Base-by-base conservation (phyloP, 2,329 filamentous ascomycete genomes). In the Beauveria scarabaeidicola region DNA sequence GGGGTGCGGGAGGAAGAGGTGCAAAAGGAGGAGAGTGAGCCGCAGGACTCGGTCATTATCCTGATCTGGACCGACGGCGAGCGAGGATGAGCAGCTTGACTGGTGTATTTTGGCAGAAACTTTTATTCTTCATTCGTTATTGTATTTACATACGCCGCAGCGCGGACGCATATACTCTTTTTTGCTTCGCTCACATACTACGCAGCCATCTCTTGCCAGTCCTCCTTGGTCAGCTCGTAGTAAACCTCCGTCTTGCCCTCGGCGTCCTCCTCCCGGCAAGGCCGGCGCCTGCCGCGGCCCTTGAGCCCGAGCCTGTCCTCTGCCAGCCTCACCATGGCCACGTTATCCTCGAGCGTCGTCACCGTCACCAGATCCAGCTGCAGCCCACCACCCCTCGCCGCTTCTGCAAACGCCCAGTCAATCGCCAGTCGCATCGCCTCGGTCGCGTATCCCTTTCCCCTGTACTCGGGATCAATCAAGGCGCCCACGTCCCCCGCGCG, bases 11-110 rank as follows among this genome's bases (percentile, higher is more conserved):
- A 13, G 29, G 29, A 32, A 32, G 29, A 4, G 11, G 32, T 36
- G 32, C 32, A 36, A 6, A 36, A 36, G 32, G 13, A 36, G 13
- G 32, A 15, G 5, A 15, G 11, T 36, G 32, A 68, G 6, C 66
- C 69, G 32, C 64, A 70, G 2, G 74, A 77, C 60, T 77, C 74
- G 23, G 66, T 76, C 5, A 71, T 77, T 63, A 67, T 77, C 17
- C 61, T 77, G 60, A 69, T 76, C 10, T 77, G 75, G 75, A 70
- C 75, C 58, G 63, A 62, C 21, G 63, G 36, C 32, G 62, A 61
- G 43, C 21, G 23, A 3, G 13, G 11, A 13, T 44, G 46, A 54
- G 11, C 6, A 32, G 13, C 21, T 19, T 43, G 32, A 13, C 9
- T 3, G 8, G 32, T 11, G 32, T 36, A 6, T 36, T 6, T 36